These are phyloP conservation scores for Saccharum officinarum DNA, from an alignment of 176 grass and related monocot genomes.

Conservation along the genomic window DNA sequence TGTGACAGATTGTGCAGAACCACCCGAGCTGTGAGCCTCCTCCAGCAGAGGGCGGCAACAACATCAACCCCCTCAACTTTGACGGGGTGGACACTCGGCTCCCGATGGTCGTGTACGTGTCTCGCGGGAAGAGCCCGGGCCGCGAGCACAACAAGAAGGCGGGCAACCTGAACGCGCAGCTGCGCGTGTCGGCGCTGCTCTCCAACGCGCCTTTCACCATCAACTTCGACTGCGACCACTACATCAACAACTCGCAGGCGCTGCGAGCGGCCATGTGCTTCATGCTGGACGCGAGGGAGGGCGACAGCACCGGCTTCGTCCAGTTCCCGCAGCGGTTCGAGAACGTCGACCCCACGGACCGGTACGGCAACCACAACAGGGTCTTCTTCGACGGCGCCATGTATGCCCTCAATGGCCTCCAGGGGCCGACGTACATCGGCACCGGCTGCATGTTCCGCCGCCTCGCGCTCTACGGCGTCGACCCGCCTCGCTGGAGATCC, in stretches of 20 bases:
- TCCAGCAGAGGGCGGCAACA: not conserved
- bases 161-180: constrained; percentile 31
- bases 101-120: constrained; percentile 26
- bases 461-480: constrained; percentile 28
- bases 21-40: not conserved
- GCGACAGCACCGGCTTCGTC: constrained; percentile 61
- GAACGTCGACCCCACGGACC: constrained; percentile 77
- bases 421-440: constrained; percentile 34
- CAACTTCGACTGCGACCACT: constrained; percentile 56
- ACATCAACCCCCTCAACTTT: too few species aligned
- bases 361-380: constrained; percentile 81
- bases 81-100: not conserved
- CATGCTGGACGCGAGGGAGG: constrained; percentile 34
- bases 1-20: constrained; percentile 24
- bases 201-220: constrained; percentile 37
- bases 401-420: constrained; percentile 77
- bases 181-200: constrained; percentile 17
- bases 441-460: constrained; percentile 50
- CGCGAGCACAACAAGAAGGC: constrained; percentile 48
- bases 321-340: constrained; percentile 86
- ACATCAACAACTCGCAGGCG: constrained; percentile 37
- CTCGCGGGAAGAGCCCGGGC: constrained; percentile 5
- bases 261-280: constrained; percentile 36
- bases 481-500: not conserved
- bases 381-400: constrained; percentile 94